These are phyloP conservation scores for Diaporthe vexans DNA, from an alignment of 2,329 filamentous ascomycete genomes.

Conservation along the genomic window DNA sequence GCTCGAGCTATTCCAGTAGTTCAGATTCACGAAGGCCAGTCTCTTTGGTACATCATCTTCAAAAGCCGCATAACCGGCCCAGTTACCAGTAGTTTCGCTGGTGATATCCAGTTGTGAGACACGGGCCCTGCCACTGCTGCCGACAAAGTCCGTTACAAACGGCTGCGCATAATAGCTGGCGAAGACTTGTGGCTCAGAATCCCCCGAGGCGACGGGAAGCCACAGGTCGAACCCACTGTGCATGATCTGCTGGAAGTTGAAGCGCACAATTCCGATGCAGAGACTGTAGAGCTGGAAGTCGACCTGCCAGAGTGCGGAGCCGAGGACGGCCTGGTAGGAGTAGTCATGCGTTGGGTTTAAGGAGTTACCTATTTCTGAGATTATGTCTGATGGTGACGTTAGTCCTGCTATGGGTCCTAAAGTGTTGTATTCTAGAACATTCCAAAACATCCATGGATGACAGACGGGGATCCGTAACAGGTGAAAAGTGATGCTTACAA, in stretches of 20 bases:
- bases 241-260: slow-evolving; percentile 57
- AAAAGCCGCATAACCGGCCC: slow-evolving; percentile 50
- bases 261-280: slow-evolving; percentile 51
- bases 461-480: too few relatives aligned
- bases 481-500: slow-evolving; percentile 33
- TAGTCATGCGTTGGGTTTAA: slow-evolving; percentile 50
- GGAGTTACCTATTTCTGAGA: slow-evolving; percentile 55
- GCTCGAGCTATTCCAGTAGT: slow-evolving; percentile 54
- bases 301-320: slow-evolving; percentile 54
- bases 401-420: too few relatives aligned
- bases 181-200: slow-evolving; percentile 50
- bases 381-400: slow-evolving; percentile 43
- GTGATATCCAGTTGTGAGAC: slow-evolving; percentile 45
- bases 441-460: too few relatives aligned
- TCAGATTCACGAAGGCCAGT: slow-evolving; percentile 51
- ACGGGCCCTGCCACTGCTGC: slow-evolving; percentile 48
- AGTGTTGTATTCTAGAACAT: too few relatives aligned
- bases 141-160: slow-evolving; percentile 54
- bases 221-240: slow-evolving; percentile 48
- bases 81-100: slow-evolving; percentile 44
- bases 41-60: slow-evolving; percentile 48
- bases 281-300: slow-evolving; percentile 55
- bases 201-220: slow-evolving; percentile 50
- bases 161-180: slow-evolving; percentile 55
- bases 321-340: slow-evolving; percentile 52